phyloP scores from a whole-genome alignment of 192 early-diverging fungal genomes.

The Gryganskiella cystojenkinii region DNA sequence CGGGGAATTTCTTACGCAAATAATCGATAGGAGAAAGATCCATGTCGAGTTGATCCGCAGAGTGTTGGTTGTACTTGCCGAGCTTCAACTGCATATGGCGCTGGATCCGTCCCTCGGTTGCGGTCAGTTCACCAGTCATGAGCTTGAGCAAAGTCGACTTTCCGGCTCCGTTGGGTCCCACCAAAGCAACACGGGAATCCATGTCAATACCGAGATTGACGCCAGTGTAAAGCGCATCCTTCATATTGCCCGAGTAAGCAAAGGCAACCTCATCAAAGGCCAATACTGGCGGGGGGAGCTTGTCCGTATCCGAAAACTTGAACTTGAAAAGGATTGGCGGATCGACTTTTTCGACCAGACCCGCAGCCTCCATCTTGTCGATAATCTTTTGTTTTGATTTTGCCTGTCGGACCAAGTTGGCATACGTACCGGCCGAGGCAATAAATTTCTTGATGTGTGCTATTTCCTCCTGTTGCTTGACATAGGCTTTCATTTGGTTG shows the following conservation, averaged over 20 bases:
- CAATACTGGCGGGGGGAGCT: slow-evolving; percentile 97
- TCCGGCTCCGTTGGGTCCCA: slow-evolving; percentile 95
- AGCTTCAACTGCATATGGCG: slow-evolving; percentile 95
- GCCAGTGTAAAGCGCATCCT: slow-evolving; percentile 87
- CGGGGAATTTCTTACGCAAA: slow-evolving; percentile 85
- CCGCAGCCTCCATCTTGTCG: slow-evolving; percentile 99
- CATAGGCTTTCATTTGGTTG: slow-evolving; percentile 99
- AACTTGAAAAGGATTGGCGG: slow-evolving; percentile 81
- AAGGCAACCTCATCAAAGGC: slow-evolving; percentile 94
- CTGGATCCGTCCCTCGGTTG: slow-evolving; percentile 86
- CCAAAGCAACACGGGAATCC: slow-evolving; percentile 98
- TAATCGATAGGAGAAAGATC: slow-evolving; percentile 91
- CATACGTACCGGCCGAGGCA: slow-evolving; percentile 98
- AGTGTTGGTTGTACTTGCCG: slow-evolving; percentile 97
- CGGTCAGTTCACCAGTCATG: slow-evolving; percentile 90
- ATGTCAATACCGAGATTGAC: slow-evolving; percentile 96
- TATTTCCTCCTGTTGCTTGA: slow-evolving; percentile 99
- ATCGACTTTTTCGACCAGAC: slow-evolving; percentile 96
- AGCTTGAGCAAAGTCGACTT: slow-evolving; percentile 98
- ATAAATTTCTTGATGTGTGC: slow-evolving; percentile 99
- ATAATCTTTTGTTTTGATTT: slow-evolving; percentile 99
- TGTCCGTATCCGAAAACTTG: slow-evolving; percentile 85
- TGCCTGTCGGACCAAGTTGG: slow-evolving; percentile 96
- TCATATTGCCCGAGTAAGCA: slow-evolving; percentile 87
- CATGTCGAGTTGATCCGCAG: slow-evolving; percentile 95